Base-by-base conservation (phyloP, 2,329 filamentous ascomycete genomes). In the Xylariaceae sp. region DNA sequence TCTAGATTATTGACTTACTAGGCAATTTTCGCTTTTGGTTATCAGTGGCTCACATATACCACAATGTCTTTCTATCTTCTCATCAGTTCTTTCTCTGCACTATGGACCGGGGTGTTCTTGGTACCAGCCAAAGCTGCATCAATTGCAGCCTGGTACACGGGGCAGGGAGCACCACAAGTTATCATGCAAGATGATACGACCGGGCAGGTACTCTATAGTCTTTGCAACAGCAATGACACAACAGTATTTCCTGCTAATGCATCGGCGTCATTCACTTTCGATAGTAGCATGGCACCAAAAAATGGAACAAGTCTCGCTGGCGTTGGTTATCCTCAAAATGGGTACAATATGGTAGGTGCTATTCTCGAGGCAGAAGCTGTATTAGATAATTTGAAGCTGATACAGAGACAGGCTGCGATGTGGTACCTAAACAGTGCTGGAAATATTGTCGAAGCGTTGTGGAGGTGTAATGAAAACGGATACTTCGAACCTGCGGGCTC, bases 111-210 rank as follows among this genome's bases (percentile, higher is more conserved):
- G 27, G 15, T 42, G 6, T 24, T 21, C 18, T 29, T 15, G 15
- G 21, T 15, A 23, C 41, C n/a, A 33, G 29, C 33, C 3, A 8
- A 32, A 24, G 41, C 41, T n/a, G 41, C 27, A 10, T 21, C 41
- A 6, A 47, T 47, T 29, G 33, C 44, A 23, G 26, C 32, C 6
- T 60, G 55, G 55, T 18, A 24, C 6, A 58, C 36, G 2, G 55
- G 52, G 16, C 18, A 20, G 20, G 57, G 53, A 4, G 50, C 48
- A 8, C 54, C 60, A 6, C 58, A 63, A 33, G n/a, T 63, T 11
- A 51, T 61, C 18, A 53, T 56, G 52, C 55, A 63, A 30, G 61
- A 63, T 24, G 58, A 60, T 23, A 32, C 37, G 10, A 58, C 55
- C 8, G 59, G 61, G 3, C 46, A 30, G 3, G 49, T 63, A n/a